These are phyloP conservation scores for Carex parvula DNA, from an alignment of 176 grass and related monocot species.

Conservation along the genomic window DNA sequence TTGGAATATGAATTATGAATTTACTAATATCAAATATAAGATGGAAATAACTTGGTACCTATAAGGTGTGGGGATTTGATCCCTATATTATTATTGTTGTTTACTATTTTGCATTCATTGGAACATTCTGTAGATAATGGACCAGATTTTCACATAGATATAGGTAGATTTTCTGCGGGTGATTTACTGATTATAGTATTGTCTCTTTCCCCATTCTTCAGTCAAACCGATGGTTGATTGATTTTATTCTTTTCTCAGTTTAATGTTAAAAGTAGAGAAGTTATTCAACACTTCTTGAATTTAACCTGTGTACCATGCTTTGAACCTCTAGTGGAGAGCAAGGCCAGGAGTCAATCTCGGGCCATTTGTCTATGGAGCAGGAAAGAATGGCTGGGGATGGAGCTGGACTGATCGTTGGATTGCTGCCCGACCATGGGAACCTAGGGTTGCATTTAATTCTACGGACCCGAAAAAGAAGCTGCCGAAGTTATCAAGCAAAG, in stretches of 20 bases:
- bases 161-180: not conserved
- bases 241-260: not conserved
- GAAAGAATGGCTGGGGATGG: constrained; percentile 88
- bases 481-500: constrained; percentile 35
- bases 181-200: not conserved
- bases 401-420: constrained; percentile 96
- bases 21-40: not conserved
- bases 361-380: constrained; percentile 62
- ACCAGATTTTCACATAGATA: not conserved
- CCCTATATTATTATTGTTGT: not conserved
- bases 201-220: not conserved
- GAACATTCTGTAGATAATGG: not conserved
- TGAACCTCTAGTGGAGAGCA: constrained; percentile 71
- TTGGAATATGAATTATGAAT: not conserved
- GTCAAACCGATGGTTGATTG: not conserved
- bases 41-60: not conserved
- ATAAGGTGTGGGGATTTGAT: not conserved
- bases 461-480: constrained; percentile 32
- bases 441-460: constrained; percentile 44
- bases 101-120: not conserved
- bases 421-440: constrained; percentile 83
- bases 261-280: not conserved
- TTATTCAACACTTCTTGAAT: not conserved
- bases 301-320: not conserved
- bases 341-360: constrained; percentile 60